These are phyloP conservation scores for Yamagishiella unicocca DNA, from an alignment of 139 green algal genomes.

Conservation along the genomic window DNA sequence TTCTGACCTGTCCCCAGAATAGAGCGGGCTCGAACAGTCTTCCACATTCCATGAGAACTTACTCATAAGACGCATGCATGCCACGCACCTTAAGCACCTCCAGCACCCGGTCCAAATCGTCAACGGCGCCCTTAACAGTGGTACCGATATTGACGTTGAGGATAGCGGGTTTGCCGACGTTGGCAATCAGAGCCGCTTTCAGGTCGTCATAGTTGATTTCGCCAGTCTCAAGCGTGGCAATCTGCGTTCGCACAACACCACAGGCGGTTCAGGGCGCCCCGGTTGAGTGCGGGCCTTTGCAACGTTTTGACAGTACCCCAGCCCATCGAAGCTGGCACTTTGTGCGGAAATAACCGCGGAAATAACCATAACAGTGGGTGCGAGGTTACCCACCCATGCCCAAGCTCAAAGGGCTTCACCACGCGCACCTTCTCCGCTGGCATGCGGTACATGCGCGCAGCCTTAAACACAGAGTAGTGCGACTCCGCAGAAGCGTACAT, in stretches of 20 bases:
- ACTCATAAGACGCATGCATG: too few species aligned
- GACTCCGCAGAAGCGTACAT: slow-evolving; percentile 93
- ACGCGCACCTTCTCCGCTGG: slow-evolving; percentile 83
- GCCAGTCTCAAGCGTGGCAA: slow-evolving; percentile 76
- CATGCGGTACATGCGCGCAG: slow-evolving; percentile 97
- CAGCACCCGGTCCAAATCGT: slow-evolving; percentile 80
- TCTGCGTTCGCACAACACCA: slow-evolving; percentile 47
- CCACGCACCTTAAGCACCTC: slow-evolving; percentile 40
- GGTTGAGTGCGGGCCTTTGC: too few species aligned
- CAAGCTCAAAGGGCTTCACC: too few species aligned
- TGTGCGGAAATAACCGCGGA: too few species aligned
- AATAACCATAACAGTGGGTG: too few species aligned
- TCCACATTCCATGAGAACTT: too few species aligned
- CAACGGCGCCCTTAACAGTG: slow-evolving; percentile 91
- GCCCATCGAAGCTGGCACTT: too few species aligned
- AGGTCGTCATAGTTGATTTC: slow-evolving; percentile 97
- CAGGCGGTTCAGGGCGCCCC: too few species aligned
- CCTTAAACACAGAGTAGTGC: slow-evolving; percentile 99
- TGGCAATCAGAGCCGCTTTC: slow-evolving; percentile 65
- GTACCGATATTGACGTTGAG: slow-evolving; percentile 99
- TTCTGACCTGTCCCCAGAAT: too few species aligned
- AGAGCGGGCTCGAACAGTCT: too few species aligned
- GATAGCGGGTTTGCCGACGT: slow-evolving; percentile 87
- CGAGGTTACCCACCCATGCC: too few species aligned
- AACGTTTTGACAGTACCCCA: too few species aligned